These are phyloP conservation scores for Colletotrichum orbiculare DNA, from an alignment of 2,329 filamentous ascomycete species.

Conservation along the genomic window DNA sequence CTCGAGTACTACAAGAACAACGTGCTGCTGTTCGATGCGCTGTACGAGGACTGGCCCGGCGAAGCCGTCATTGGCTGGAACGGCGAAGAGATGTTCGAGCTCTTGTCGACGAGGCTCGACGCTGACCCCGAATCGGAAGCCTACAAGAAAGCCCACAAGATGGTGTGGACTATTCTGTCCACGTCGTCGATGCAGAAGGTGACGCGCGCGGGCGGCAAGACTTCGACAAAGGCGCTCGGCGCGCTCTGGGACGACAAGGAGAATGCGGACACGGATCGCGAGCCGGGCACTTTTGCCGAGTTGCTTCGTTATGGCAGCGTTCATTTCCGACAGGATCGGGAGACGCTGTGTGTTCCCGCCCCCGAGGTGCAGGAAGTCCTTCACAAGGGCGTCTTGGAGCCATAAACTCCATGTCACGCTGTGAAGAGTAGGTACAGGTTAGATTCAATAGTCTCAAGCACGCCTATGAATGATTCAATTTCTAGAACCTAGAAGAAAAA, in stretches of 20 bases:
- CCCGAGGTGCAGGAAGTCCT: neutral
- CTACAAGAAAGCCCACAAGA: conserved; percentile 13
- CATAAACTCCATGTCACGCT: neutral
- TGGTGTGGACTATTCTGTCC: conserved; percentile 18
- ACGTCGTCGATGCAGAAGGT: conserved; percentile 24
- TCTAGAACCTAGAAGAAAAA: neutral
- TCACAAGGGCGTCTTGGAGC: neutral
- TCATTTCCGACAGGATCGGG: conserved; percentile 13
- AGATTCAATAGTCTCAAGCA: neutral
- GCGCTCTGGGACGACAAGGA: conserved; percentile 21
- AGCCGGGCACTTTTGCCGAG: conserved; percentile 22
- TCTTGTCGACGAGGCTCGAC: conserved; percentile 6
- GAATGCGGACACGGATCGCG: conserved; percentile 10
- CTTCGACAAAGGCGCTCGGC: conserved; percentile 10
- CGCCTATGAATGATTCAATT: neutral
- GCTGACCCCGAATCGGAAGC: conserved; percentile 17
- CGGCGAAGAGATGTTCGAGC: conserved; percentile 19
- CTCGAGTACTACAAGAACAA: conserved; percentile 38
- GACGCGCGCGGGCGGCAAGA: conserved; percentile 9
- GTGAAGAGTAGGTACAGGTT: neutral
- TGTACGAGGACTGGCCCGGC: conserved; percentile 9
- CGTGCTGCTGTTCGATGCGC: conserved; percentile 13
- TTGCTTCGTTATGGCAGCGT: conserved; percentile 15
- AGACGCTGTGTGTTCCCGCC: conserved; percentile 1
- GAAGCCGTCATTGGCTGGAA: conserved; percentile 21